phyloP scores from a whole-genome alignment of 768 basidiomycete species.

The Boletus fagicola region DNA sequence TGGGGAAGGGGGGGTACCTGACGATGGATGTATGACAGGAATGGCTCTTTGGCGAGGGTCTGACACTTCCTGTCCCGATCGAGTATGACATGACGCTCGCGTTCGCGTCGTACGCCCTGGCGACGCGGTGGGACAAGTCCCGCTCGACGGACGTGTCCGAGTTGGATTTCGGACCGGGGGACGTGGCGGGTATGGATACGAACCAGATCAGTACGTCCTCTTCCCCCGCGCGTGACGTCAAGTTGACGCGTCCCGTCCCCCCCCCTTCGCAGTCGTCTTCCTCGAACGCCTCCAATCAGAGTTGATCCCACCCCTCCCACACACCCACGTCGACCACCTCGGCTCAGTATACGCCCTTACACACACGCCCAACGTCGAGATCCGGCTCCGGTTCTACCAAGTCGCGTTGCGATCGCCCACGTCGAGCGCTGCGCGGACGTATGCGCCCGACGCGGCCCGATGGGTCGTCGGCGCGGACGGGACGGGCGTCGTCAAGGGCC shows the following conservation, averaged over 20 bases:
- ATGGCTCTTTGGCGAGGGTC: conserved; percentile 83
- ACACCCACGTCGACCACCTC: conserved; percentile 56
- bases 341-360: conserved; percentile 48
- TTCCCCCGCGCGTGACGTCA: too few relatives aligned
- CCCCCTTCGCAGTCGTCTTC: conserved; percentile 61
- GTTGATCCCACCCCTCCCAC: conserved; percentile 54
- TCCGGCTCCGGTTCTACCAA: conserved; percentile 76
- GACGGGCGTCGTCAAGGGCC: conserved; percentile 63
- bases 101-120: conserved; percentile 65
- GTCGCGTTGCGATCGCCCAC: conserved; percentile 55
- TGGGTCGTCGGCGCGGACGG: conserved; percentile 67
- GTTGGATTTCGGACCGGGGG: conserved; percentile 55
- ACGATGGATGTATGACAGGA: conserved; percentile 38
- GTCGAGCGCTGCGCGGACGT: conserved; percentile 47
- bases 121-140: conserved; percentile 69
- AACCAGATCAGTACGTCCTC: conserved; percentile 67
- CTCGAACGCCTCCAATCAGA: conserved; percentile 68
- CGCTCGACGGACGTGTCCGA: conserved; percentile 46
- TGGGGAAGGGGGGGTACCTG: too few relatives aligned
- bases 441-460: conserved; percentile 51
- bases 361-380: conserved; percentile 65
- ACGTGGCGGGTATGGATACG: conserved; percentile 63
- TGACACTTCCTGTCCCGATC: conserved; percentile 68
- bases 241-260: background rate
- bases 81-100: conserved; percentile 76